Base-by-base conservation (phyloP, 352 stramenopile species). In the Phytophthora idaei region DNA sequence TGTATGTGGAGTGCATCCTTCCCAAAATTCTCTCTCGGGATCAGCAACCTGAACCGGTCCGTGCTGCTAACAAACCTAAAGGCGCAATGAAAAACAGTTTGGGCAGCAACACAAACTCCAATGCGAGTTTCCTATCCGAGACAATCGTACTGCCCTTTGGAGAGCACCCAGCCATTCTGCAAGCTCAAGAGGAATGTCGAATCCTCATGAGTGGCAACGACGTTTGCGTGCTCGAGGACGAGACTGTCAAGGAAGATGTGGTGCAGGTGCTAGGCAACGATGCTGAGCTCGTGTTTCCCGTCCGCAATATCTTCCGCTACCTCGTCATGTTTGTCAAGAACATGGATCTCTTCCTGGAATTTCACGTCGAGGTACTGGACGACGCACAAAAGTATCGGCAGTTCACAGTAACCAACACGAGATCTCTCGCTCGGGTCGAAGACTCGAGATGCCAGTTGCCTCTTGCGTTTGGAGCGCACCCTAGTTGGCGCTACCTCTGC, bases 251-350 rank as follows among this genome's bases (percentile, higher is more conserved):
- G 45, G 86, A 92, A 64, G 75, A 87, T n/a, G 77, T 91, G 15
- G 83, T 94, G n/a, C 75, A 95, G 52, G 57, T 94, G 10, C 64
- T 85, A 0, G 86, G 88, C n/a, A 65, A 65, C 4, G 81, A 93
- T 12, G 85, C 82, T 28, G 81, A 92, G 61, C 69, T 95, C 9
- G 71, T 90, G 14, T 92, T 95, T 51, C 65, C 71, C 45, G 81
- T 77, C 12, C 74, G 70, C 57, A 92, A 83, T 47, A 86, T 92
- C 29, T 91, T 93, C 50, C 86, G 81, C n/a, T 94, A 85, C 61
- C 53, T 94, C 15, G 88, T 94, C 49, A 67, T 96, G 37, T 94
- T 94, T 55, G 69, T 94, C 32, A 93, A 93, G 39, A 86, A 93
- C 64, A 76, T 95, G 48, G 77, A 87, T 25, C 71, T 85, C 27